Conservation (phyloP, 2,329 filamentous ascomycete genomes). For the Diaporthe helianthi region DNA sequence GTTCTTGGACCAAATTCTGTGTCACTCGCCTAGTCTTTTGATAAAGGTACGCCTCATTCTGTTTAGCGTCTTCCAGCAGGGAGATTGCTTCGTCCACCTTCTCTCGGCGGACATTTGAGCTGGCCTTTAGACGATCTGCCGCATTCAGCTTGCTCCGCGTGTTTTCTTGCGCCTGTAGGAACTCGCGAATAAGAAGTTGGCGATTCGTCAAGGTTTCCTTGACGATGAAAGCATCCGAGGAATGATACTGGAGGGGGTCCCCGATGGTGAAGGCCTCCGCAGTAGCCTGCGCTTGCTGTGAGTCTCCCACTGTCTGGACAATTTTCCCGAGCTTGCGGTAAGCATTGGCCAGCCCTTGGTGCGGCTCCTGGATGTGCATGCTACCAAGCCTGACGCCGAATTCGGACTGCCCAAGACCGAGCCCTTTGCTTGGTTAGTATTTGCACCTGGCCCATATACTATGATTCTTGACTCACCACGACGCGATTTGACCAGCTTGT, state of each 20-base stretch:
- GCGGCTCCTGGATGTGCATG: constrained; percentile 90
- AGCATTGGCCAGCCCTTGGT: constrained; percentile 84
- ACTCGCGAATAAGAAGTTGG: constrained; percentile 92
- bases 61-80: constrained; percentile 84
- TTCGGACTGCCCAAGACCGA: constrained; percentile 91
- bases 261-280: constrained; percentile 94
- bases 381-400: constrained; percentile 88
- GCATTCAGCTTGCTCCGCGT: constrained; percentile 84
- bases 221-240: constrained; percentile 93
- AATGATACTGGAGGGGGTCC: constrained; percentile 94
- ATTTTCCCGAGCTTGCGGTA: constrained; percentile 95
- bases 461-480: constrained; percentile 69
- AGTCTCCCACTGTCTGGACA: constrained; percentile 92
- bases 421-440: constrained; percentile 62
- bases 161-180: constrained; percentile 86
- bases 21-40: constrained; percentile 91
- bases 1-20: constrained; percentile 85
- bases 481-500: constrained; percentile 89
- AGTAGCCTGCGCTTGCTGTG: constrained; percentile 93
- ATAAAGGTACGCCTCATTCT: constrained; percentile 79
- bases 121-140: constrained; percentile 86
- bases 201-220: constrained; percentile 98
- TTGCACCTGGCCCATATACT: background rate
- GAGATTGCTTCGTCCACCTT: constrained; percentile 98
- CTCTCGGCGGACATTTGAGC: constrained; percentile 85